phyloP scores from a whole-genome alignment of 2,329 filamentous ascomycete species.

The Triangularia setosa region DNA sequence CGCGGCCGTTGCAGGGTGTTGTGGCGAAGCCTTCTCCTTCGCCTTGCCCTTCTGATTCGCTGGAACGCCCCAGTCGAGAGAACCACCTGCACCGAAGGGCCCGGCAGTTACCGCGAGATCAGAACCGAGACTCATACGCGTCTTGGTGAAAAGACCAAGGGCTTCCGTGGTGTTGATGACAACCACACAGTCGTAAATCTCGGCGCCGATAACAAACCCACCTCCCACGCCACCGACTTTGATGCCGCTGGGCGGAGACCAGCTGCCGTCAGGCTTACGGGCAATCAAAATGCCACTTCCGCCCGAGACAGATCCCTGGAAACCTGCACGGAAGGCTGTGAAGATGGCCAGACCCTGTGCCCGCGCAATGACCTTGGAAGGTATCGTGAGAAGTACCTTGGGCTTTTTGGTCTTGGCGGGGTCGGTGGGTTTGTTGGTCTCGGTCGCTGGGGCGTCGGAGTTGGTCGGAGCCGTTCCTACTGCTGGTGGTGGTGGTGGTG shows the following conservation, averaged over 20 bases:
- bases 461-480: slow-evolving; percentile 4
- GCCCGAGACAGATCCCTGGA: slow-evolving; percentile 62
- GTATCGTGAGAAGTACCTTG: slow-evolving; percentile 50
- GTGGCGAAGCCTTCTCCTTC: slow-evolving; percentile 25
- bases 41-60: slow-evolving; percentile 19
- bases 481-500: slow-evolving; percentile 25
- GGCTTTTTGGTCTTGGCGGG: slow-evolving; percentile 38
- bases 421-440: slow-evolving; percentile 25
- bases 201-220: slow-evolving; percentile 75
- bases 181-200: slow-evolving; percentile 86
- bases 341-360: slow-evolving; percentile 69
- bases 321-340: slow-evolving; percentile 64
- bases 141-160: slow-evolving; percentile 69
- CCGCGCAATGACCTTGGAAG: slow-evolving; percentile 57
- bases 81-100: slow-evolving; percentile 65
- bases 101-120: slow-evolving; percentile 73
- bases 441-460: slow-evolving; percentile 16
- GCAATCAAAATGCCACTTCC: slow-evolving; percentile 63
- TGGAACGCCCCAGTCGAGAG: slow-evolving; percentile 56
- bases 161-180: slow-evolving; percentile 78
- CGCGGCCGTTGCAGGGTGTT: neutral
- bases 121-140: slow-evolving; percentile 72
- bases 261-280: slow-evolving; percentile 60
- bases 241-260: slow-evolving; percentile 80
- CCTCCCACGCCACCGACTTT: slow-evolving; percentile 75